Evolutionary conservation across 2,329 filamentous ascomycete species (phyloP).

Genomic region (Apiospora hydei): DNA sequence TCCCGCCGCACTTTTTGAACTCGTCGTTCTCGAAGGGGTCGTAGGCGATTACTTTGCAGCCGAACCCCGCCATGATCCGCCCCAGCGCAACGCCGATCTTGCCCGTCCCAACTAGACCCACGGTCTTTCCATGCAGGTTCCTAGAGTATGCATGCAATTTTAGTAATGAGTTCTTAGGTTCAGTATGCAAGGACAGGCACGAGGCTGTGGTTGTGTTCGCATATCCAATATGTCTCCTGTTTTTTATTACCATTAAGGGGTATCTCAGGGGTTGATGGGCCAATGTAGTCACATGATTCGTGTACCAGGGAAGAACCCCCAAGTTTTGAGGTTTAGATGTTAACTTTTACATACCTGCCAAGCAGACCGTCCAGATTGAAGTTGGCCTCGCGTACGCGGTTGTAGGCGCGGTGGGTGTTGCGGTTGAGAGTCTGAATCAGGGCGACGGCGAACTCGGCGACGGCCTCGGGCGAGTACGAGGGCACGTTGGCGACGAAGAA

Average conservation of each 20-base stretch:
- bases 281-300: not conserved
- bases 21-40: slow-evolving; percentile 62
- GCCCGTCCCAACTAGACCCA: slow-evolving; percentile 71
- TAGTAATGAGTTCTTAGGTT: not conserved
- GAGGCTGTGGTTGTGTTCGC: no score
- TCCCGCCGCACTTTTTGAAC: slow-evolving; percentile 55
- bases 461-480: slow-evolving; percentile 72
- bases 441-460: slow-evolving; percentile 74
- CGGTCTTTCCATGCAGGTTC: slow-evolving; percentile 69
- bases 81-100: slow-evolving; percentile 70
- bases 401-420: slow-evolving; percentile 72
- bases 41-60: slow-evolving; percentile 66
- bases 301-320: not conserved
- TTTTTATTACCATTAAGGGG: no score
- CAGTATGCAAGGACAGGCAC: not conserved
- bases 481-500: slow-evolving; percentile 72
- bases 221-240: not conserved
- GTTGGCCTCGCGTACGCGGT: slow-evolving; percentile 72
- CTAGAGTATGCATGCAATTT: not conserved
- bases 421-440: slow-evolving; percentile 72
- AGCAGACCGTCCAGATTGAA: slow-evolving; percentile 71
- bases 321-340: not conserved
- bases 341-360: slow-evolving; percentile 46
- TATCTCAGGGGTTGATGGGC: not conserved
- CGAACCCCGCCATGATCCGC: slow-evolving; percentile 69